Evolutionary conservation across 768 basidiomycete species (phyloP).

Genomic region (Coprinellus aureogranulatus): DNA sequence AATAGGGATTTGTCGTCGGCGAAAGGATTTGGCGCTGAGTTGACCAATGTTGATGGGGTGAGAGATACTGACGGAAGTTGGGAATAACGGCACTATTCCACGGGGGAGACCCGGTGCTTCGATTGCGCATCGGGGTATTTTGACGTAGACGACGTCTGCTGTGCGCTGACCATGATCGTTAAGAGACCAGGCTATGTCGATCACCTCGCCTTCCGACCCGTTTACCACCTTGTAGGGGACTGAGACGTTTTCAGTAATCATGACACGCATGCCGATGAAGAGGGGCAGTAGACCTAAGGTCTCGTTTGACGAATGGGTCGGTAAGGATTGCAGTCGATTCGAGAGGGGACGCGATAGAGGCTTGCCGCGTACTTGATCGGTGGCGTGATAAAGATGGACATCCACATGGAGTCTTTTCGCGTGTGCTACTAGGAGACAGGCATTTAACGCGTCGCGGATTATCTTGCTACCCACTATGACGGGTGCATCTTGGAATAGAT

Average conservation of each 20-base stretch:
- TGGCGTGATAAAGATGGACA: not conserved
- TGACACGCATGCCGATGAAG: constrained; percentile 17
- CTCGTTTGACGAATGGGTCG: constrained; percentile 2
- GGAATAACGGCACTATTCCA: constrained; percentile 12
- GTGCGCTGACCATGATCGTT: not conserved
- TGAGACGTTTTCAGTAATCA: constrained; percentile 19
- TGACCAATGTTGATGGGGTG: not conserved
- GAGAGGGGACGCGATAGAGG: not conserved
- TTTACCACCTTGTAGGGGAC: constrained; percentile 14
- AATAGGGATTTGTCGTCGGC: constrained; percentile 18
- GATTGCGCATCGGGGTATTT: not conserved
- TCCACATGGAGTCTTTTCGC: not conserved
- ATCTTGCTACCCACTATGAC: constrained; percentile 17
- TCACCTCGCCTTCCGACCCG: constrained; percentile 14
- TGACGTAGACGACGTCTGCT: constrained; percentile 9
- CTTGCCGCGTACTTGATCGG: not conserved
- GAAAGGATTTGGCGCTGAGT: not conserved
- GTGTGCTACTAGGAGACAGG: constrained; percentile 4
- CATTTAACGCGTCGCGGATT: constrained; percentile 12
- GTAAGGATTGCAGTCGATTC: constrained; percentile 6
- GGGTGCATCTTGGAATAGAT: constrained; percentile 13
- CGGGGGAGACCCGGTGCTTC: not conserved
- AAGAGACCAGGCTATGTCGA: constrained; percentile 9
- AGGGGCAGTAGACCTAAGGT: constrained; percentile 13
- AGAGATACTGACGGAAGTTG: not conserved